Conservation (phyloP, 192 early-diverging fungal genomes). For the Linnemannia zychae region DNA sequence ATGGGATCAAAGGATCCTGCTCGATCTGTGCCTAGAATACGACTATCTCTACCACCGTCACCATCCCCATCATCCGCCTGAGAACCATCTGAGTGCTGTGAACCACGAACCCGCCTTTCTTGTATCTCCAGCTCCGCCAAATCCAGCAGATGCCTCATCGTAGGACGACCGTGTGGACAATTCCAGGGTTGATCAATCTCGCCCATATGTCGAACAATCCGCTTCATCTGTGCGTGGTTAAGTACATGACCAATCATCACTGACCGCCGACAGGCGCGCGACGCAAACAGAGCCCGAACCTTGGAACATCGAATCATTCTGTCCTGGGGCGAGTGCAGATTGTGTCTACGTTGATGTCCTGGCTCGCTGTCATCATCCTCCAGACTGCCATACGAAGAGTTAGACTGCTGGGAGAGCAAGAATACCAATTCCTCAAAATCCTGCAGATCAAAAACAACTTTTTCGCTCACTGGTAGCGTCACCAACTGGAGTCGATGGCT, state of each 20-base stretch:
- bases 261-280: constrained; percentile 89
- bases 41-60: background rate
- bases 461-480: constrained; percentile 82
- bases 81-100: background rate
- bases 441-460: constrained; percentile 78
- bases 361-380: constrained; percentile 33
- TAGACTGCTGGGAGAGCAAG: constrained; percentile 56
- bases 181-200: constrained; percentile 97
- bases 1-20: constrained; percentile 31
- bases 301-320: constrained; percentile 77
- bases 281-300: constrained; percentile 84
- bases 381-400: background rate
- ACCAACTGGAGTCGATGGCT: constrained; percentile 76
- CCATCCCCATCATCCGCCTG: background rate
- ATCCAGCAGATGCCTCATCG: constrained; percentile 88
- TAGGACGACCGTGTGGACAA: constrained; percentile 97
- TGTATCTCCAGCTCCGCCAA: constrained; percentile 50
- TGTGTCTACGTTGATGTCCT: constrained; percentile 35
- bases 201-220: constrained; percentile 86
- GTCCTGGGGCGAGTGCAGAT: constrained; percentile 48
- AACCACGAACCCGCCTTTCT: constrained; percentile 10
- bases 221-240: constrained; percentile 76
- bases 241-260: constrained; percentile 94
- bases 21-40: background rate
- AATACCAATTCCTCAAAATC: constrained; percentile 84